Evolutionary conservation across 2,329 filamentous ascomycete species (phyloP).

Genomic region (Hypoxylon sp.): DNA sequence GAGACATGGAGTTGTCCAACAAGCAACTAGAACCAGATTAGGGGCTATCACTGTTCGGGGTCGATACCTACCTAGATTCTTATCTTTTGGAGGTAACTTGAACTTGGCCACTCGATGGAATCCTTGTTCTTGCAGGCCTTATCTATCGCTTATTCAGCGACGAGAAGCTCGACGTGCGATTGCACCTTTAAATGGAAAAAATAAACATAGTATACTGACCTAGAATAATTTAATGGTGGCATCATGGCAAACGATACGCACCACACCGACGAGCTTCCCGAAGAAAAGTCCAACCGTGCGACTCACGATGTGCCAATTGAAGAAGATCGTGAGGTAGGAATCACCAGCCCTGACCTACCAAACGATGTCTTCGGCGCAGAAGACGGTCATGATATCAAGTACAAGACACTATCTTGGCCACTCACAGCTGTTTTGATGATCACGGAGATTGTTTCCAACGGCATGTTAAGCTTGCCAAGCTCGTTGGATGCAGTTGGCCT

Average conservation of each 20-base stretch:
- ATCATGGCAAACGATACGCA: constrained; percentile 17
- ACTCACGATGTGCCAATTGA: constrained; percentile 1
- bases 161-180: not conserved
- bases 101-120: too few relatives aligned
- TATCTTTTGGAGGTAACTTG: too few relatives aligned
- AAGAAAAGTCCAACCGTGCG: constrained; percentile 11
- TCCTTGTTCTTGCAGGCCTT: not conserved
- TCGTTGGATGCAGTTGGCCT: constrained; percentile 61
- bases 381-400: constrained; percentile 54
- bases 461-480: constrained; percentile 62
- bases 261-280: constrained; percentile 3
- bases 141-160: not conserved
- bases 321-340: constrained; percentile 14
- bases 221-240: too few relatives aligned
- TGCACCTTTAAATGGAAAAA: not conserved
- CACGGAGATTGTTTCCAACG: constrained; percentile 63
- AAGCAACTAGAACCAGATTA: too few relatives aligned
- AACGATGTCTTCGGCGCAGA: constrained; percentile 54
- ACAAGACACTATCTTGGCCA: constrained; percentile 62
- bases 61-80: not conserved
- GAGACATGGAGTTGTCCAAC: too few relatives aligned
- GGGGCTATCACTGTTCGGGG: too few relatives aligned
- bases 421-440: constrained; percentile 63
- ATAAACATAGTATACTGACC: too few relatives aligned
- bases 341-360: constrained; percentile 29